Evolutionary conservation across 345 rosid species (phyloP).

Genomic region (Camelina laxa): DNA sequence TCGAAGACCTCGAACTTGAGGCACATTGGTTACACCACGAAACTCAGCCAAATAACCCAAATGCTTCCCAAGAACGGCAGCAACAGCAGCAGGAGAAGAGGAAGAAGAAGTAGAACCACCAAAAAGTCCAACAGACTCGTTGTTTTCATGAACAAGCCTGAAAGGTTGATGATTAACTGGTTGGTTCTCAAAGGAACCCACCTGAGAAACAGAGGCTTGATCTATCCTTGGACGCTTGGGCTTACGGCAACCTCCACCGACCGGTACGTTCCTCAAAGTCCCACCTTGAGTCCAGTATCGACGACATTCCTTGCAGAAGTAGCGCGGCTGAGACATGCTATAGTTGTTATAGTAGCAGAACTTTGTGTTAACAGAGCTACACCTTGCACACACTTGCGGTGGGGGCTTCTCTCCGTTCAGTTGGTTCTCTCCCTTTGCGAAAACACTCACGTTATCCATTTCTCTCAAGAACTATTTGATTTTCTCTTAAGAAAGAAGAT

Average conservation of each 20-base stretch:
- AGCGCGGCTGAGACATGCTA: constrained; percentile 33
- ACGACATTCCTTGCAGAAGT: constrained; percentile 37
- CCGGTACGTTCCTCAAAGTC: constrained; percentile 29
- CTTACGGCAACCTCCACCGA: constrained; percentile 35
- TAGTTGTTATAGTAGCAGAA: constrained; percentile 44
- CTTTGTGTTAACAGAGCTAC: constrained; percentile 33
- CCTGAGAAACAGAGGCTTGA: constrained; percentile 3
- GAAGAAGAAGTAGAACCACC: constrained; percentile 16
- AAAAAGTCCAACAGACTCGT: constrained; percentile 10
- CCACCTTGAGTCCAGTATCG: constrained; percentile 46
- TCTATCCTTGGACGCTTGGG: constrained; percentile 12
- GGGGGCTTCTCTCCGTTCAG: constrained; percentile 30
- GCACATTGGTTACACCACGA: constrained; percentile 18
- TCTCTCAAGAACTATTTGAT: constrained; percentile 4
- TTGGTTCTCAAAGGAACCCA: constrained; percentile 3
- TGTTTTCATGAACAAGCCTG: constrained; percentile 25
- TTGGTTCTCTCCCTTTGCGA: neutral
- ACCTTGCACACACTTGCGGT: constrained; percentile 38
- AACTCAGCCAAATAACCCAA: neutral
- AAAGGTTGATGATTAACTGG: constrained; percentile 11
- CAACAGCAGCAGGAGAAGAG: constrained; percentile 1
- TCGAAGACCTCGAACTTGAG: constrained; percentile 6
- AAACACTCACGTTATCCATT: constrained; percentile 4
- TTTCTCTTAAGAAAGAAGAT: neutral
- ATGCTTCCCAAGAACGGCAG: neutral